phyloP scores from a whole-genome alignment of 2,329 filamentous ascomycete species.

The Colletotrichum orchidophilum region DNA sequence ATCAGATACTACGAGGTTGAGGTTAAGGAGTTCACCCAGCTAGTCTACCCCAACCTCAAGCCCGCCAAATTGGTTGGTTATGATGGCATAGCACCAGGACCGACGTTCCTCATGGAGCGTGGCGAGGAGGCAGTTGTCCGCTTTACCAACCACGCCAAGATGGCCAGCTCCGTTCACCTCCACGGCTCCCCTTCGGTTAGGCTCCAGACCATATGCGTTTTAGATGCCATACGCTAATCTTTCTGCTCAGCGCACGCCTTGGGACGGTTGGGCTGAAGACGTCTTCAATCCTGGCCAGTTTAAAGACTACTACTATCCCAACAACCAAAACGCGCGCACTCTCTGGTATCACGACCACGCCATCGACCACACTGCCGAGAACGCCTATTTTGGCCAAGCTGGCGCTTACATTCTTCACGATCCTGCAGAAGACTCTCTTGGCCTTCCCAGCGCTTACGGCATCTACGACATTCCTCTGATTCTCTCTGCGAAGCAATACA shows the following conservation, averaged over 20 bases:
- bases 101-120: conserved; percentile 54
- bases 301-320: conserved; percentile 67
- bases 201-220: too few relatives aligned
- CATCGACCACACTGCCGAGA: conserved; percentile 53
- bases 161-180: conserved; percentile 55
- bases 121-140: conserved; percentile 59
- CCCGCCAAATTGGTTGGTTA: conserved; percentile 49
- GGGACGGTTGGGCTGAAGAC: conserved; percentile 61
- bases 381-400: conserved; percentile 62
- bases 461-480: conserved; percentile 58
- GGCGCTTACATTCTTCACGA: conserved; percentile 62
- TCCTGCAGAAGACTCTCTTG: conserved; percentile 51
- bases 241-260: conserved; percentile 45
- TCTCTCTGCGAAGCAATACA: conserved; percentile 55
- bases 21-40: conserved; percentile 37
- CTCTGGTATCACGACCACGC: conserved; percentile 60
- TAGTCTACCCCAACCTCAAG: conserved; percentile 38
- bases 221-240: not conserved
- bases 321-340: conserved; percentile 56
- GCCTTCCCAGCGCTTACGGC: conserved; percentile 50
- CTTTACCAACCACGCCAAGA: conserved; percentile 54
- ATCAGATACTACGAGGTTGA: conserved; percentile 42
- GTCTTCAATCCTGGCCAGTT: conserved; percentile 54
- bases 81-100: conserved; percentile 59
- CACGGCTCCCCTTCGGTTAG: conserved; percentile 56